These are phyloP conservation scores for Fusarium decemcellulare DNA, from an alignment of 2,329 filamentous ascomycete species.

Conservation along the genomic window DNA sequence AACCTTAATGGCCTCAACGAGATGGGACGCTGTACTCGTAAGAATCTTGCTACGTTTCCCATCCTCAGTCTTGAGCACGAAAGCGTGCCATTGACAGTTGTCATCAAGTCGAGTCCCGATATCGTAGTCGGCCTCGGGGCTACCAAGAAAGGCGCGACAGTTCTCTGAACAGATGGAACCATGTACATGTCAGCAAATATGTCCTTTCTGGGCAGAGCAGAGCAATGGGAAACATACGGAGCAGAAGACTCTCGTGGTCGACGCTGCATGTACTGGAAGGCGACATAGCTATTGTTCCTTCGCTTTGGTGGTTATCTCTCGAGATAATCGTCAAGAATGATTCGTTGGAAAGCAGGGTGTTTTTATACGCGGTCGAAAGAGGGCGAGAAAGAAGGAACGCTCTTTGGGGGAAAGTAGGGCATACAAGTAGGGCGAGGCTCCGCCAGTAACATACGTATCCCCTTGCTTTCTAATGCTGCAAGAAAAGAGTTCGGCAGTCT, in stretches of 20 bases:
- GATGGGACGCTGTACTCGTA: conserved; percentile 48
- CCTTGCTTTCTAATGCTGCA: too few species aligned
- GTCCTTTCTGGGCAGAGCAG: too few species aligned
- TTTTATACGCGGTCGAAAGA: too few species aligned
- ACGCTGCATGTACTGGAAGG: conserved; percentile 7
- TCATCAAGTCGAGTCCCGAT: conserved; percentile 43
- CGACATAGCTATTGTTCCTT: conserved; percentile 25
- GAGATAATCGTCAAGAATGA: too few species aligned
- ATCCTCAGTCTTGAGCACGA: conserved; percentile 45
- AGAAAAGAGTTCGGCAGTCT: too few species aligned
- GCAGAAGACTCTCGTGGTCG: conserved; percentile 28
- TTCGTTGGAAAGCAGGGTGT: too few species aligned
- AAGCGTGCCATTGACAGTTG: conserved; percentile 44
- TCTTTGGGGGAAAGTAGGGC: too few species aligned
- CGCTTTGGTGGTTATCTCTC: too few species aligned
- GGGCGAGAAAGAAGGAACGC: too few species aligned
- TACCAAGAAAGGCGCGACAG: conserved; percentile 43
- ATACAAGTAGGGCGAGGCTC: too few species aligned
- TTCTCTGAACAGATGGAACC: conserved; percentile 40
- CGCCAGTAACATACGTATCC: too few species aligned
- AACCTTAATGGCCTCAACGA: conserved; percentile 51
- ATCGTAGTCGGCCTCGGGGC: conserved; percentile 39
- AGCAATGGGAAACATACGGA: conserved; percentile 14
- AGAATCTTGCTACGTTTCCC: conserved; percentile 49
- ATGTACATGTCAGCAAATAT: background rate